Evolutionary conservation across 208 protist genomes (phyloP).

Genomic region (Leishmania arabica): DNA sequence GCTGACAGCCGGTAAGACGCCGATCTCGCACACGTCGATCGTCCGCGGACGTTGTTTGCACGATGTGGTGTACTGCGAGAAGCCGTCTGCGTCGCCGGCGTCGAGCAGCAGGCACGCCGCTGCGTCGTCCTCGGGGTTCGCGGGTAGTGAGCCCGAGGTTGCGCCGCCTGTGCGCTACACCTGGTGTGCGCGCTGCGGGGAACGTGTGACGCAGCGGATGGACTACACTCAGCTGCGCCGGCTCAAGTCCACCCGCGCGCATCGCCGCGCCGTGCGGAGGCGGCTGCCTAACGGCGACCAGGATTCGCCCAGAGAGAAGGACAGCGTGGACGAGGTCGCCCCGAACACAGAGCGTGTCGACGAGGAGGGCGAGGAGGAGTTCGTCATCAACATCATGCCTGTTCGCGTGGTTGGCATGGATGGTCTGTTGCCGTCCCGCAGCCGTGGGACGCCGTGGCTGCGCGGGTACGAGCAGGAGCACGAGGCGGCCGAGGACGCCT

Average conservation of each 20-base stretch:
- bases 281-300: neutral
- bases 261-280: slow-evolving; percentile 6
- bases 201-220: slow-evolving; percentile 30
- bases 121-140: neutral
- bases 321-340: slow-evolving; percentile 10
- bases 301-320: neutral
- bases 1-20: neutral
- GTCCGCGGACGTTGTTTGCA: slow-evolving; percentile 29
- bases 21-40: slow-evolving; percentile 12
- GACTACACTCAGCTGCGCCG: slow-evolving; percentile 33
- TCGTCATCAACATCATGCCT: slow-evolving; percentile 46
- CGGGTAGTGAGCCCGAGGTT: slow-evolving; percentile 13
- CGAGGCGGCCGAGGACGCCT: slow-evolving; percentile 30
- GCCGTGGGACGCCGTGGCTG: slow-evolving; percentile 59
- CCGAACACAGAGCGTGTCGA: slow-evolving; percentile 29
- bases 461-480: slow-evolving; percentile 33
- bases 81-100: neutral
- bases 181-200: slow-evolving; percentile 36
- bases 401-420: slow-evolving; percentile 56
- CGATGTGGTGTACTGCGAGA: slow-evolving; percentile 33
- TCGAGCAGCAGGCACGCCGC: neutral
- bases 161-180: slow-evolving; percentile 26
- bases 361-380: slow-evolving; percentile 35
- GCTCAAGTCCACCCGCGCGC: slow-evolving; percentile 18
- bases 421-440: slow-evolving; percentile 34